phyloP scores from a whole-genome alignment of 2,329 filamentous ascomycete species.

The Arthrinium puccinioides region DNA sequence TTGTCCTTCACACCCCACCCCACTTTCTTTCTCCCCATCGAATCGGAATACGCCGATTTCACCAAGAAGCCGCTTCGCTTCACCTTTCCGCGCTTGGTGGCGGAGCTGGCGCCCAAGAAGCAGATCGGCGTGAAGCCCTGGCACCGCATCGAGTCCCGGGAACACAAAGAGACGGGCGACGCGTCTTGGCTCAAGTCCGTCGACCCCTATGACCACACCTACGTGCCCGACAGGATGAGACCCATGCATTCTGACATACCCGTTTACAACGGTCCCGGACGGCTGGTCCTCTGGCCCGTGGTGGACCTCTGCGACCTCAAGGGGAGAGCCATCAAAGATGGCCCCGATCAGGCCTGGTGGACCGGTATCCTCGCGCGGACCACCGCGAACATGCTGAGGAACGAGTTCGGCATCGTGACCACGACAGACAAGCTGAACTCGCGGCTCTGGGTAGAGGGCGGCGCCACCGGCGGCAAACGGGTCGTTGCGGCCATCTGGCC shows the following conservation, averaged over 20 bases:
- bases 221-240: neutral
- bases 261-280: slow-evolving; percentile 1
- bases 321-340: too few species aligned
- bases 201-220: neutral
- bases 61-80: too few species aligned
- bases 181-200: too few species aligned
- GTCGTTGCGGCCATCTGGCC: slow-evolving; percentile 1
- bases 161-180: too few species aligned
- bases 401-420: neutral
- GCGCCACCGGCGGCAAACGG: neutral
- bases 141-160: neutral
- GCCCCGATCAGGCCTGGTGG: neutral
- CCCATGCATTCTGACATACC: neutral
- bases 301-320: neutral
- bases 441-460: neutral
- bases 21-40: neutral
- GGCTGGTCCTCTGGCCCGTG: neutral
- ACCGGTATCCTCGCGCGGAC: neutral
- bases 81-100: too few species aligned
- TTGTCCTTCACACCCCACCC: neutral
- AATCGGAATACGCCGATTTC: neutral
- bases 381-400: neutral
- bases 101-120: too few species aligned
- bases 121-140: neutral
- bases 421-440: neutral